phyloP scores from a whole-genome alignment of 1,284 basidiomycete genomes.

The Marasmius tenuissimus region DNA sequence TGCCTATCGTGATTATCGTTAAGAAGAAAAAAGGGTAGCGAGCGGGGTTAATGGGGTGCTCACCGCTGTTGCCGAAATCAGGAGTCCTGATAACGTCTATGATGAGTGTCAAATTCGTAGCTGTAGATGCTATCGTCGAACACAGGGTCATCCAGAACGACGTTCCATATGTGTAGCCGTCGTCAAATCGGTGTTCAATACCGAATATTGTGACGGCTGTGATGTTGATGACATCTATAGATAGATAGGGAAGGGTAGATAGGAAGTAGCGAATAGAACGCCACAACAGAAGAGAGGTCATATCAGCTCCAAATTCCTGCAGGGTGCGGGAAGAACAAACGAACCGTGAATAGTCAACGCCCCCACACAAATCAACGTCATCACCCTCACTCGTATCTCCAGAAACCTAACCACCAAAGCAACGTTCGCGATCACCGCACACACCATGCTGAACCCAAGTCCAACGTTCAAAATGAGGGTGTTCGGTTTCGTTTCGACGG shows the following conservation, averaged over 20 bases:
- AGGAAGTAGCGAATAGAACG: background rate
- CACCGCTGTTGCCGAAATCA: constrained; percentile 69
- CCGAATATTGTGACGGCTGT: constrained; percentile 64
- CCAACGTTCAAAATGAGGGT: constrained; percentile 61
- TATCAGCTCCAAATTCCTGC: background rate
- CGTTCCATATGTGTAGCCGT: constrained; percentile 71
- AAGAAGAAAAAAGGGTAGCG: background rate
- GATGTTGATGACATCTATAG: constrained; percentile 70
- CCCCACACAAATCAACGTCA: constrained; percentile 64
- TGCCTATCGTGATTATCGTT: constrained; percentile 42
- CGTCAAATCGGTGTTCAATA: constrained; percentile 60
- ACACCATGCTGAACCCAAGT: constrained; percentile 66
- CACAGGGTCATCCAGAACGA: constrained; percentile 84
- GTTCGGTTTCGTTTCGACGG: constrained; percentile 54
- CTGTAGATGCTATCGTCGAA: constrained; percentile 66
- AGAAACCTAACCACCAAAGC: constrained; percentile 72
- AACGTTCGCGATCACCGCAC: constrained; percentile 69
- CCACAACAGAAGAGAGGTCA: background rate
- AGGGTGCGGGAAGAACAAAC: constrained; percentile 14
- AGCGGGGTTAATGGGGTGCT: constrained; percentile 17
- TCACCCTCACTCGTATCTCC: constrained; percentile 59
- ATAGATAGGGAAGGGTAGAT: background rate
- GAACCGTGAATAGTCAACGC: constrained; percentile 69
- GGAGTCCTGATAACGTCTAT: constrained; percentile 60
- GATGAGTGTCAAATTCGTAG: constrained; percentile 72